phyloP scores from a whole-genome alignment of 805 yeast genomes.

The Candida fluviatilis region DNA sequence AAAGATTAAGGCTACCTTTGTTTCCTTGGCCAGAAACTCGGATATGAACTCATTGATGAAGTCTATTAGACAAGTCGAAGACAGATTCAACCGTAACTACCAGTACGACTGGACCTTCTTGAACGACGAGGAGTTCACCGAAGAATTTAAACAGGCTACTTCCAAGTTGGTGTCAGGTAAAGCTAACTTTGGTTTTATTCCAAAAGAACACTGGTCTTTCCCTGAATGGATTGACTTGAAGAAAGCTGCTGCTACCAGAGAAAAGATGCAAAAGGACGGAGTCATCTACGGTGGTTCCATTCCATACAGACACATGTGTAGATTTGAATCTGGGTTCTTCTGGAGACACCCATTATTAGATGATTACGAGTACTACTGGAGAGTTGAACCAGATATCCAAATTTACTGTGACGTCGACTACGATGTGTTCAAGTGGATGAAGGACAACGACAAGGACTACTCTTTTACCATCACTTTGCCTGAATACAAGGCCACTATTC shows the following conservation, averaged over 20 bases:
- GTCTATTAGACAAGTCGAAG: conserved; percentile 77
- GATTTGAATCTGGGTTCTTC: conserved; percentile 85
- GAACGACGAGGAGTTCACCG: conserved; percentile 78
- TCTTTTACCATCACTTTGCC: conserved; percentile 80
- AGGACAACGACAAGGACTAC: conserved; percentile 69
- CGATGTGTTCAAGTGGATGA: conserved; percentile 81
- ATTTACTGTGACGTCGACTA: conserved; percentile 77
- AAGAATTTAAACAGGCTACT: conserved; percentile 70
- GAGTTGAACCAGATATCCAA: conserved; percentile 82
- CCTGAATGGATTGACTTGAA: conserved; percentile 76
- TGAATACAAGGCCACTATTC: conserved; percentile 81
- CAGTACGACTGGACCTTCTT: conserved; percentile 93
- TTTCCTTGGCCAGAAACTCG: conserved; percentile 68
- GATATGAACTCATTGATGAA: conserved; percentile 58
- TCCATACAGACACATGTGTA: conserved; percentile 86
- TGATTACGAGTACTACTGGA: conserved; percentile 87
- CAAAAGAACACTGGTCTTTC: conserved; percentile 79
- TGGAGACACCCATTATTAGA: conserved; percentile 68
- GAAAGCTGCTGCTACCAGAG: conserved; percentile 61
- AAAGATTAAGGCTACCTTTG: conserved; percentile 73
- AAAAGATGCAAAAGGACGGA: conserved; percentile 47
- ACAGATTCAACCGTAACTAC: conserved; percentile 74
- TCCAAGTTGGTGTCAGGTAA: conserved; percentile 66
- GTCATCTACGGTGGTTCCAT: conserved; percentile 74
- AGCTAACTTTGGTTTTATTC: conserved; percentile 73